A percentile compares a stretch with the other conserved stretches of the same genome.
Conservation (phyloP, 768 basidiomycete genomes). For the Aureoboletus auriporus region DNA sequence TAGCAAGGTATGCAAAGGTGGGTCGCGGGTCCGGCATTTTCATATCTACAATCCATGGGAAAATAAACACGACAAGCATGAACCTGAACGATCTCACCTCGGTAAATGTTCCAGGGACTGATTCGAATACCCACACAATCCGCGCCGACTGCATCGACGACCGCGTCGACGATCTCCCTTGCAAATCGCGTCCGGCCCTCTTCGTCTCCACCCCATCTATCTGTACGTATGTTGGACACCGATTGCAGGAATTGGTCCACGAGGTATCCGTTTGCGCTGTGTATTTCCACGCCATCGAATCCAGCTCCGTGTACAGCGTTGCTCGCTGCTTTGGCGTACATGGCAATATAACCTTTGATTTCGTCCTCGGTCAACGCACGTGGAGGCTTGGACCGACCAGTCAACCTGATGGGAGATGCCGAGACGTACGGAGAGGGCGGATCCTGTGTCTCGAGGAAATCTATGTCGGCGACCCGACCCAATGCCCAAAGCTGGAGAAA, state of each 20-base stretch:
- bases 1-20: slow-evolving; percentile 33
- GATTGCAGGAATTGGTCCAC: slow-evolving; percentile 50
- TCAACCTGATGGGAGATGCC: slow-evolving; percentile 30
- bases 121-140: slow-evolving; percentile 51
- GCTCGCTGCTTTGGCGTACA: slow-evolving; percentile 31
- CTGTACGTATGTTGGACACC: slow-evolving; percentile 38
- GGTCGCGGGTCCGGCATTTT: slow-evolving; percentile 11
- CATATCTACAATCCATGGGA: slow-evolving; percentile 25
- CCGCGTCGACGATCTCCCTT: slow-evolving; percentile 50
- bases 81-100: slow-evolving; percentile 21
- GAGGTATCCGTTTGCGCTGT: slow-evolving; percentile 42
- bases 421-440: slow-evolving; percentile 30
- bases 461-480: slow-evolving; percentile 43
- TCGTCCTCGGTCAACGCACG: slow-evolving; percentile 25
- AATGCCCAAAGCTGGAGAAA: slow-evolving; percentile 49
- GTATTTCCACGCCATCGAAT: slow-evolving; percentile 45
- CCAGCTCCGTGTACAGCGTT: slow-evolving; percentile 35
- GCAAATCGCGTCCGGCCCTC: slow-evolving; percentile 51
- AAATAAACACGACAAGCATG: background rate
- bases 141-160: slow-evolving; percentile 49
- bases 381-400: slow-evolving; percentile 11
- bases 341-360: slow-evolving; percentile 28
- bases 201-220: slow-evolving; percentile 65
- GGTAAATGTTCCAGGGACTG: slow-evolving; percentile 49
- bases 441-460: slow-evolving; percentile 35